Conservation (phyloP, 176 grass and related monocot species). For the Raddia distichophylla region DNA sequence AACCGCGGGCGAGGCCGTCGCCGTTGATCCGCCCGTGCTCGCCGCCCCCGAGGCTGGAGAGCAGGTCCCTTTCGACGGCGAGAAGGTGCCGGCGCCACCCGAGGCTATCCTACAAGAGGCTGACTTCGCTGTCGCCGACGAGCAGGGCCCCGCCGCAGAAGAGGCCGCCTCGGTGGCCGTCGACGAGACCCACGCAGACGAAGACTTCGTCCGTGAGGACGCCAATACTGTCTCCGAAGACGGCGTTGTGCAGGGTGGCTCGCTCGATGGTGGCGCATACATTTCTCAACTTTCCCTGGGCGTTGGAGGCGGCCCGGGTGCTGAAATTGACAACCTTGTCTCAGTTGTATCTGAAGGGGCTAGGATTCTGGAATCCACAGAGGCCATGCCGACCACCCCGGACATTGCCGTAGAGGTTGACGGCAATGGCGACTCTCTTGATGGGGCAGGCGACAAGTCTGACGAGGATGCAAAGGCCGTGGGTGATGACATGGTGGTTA, state of each 20-base stretch:
- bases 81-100: background rate
- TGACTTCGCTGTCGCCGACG: background rate
- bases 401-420: constrained; percentile 6
- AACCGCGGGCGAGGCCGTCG: background rate
- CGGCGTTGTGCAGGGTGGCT: background rate
- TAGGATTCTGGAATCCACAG: background rate
- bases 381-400: constrained; percentile 32
- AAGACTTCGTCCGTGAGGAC: background rate
- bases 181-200: background rate
- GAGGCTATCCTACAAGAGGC: background rate
- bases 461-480: background rate
- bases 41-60: background rate
- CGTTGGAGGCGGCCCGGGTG: background rate
- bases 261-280: background rate
- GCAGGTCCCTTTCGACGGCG: background rate
- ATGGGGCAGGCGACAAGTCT: constrained; percentile 23
- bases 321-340: background rate
- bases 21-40: background rate
- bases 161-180: background rate
- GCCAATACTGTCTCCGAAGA: background rate
- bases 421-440: constrained; percentile 9
- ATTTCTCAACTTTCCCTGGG: constrained; percentile 1
- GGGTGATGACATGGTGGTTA: constrained; percentile 30
- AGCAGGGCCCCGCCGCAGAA: background rate
- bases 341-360: background rate